Conservation (phyloP, 208 protist species). For the Acanthamoeba healyi region DNA sequence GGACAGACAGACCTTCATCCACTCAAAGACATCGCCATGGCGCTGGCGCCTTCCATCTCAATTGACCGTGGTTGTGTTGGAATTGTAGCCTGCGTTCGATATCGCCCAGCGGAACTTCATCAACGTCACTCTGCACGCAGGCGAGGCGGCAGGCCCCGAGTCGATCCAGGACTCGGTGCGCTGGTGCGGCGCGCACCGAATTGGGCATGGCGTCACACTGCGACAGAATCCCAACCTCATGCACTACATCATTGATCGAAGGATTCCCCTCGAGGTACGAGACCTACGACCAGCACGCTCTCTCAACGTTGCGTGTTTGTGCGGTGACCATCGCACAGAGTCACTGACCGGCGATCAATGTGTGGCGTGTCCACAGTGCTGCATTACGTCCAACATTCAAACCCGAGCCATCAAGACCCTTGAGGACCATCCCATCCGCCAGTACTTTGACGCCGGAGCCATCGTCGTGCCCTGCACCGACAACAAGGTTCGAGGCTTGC, state of each 20-base stretch:
- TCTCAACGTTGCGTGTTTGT: no score
- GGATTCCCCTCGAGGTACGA: conserved; percentile 84
- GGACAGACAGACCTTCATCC: no score
- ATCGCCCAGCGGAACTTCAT: conserved; percentile 83
- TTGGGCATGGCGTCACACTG: conserved; percentile 87
- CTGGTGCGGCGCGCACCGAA: conserved; percentile 88
- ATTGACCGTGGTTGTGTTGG: no score
- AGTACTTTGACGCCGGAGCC: conserved; percentile 87
- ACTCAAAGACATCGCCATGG: no score
- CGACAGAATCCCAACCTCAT: conserved; percentile 82
- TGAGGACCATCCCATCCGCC: conserved; percentile 85
- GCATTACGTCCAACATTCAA: conserved; percentile 87
- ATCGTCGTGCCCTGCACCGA: conserved; percentile 86
- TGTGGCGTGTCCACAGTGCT: conserved; percentile 82
- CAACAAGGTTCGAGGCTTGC: conserved; percentile 74
- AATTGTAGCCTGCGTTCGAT: conserved; percentile 82
- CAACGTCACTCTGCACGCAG: conserved; percentile 85
- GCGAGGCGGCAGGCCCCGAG: conserved; percentile 83
- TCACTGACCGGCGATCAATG: no score
- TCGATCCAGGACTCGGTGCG: conserved; percentile 84
- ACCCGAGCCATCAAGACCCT: conserved; percentile 84
- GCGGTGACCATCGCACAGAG: no score
- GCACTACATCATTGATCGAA: conserved; percentile 81
- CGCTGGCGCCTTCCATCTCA: no score
- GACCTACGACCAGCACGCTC: no score